Conservation (phyloP, 2,329 filamentous ascomycete species). For the Fragosphaeria purpurea region DNA sequence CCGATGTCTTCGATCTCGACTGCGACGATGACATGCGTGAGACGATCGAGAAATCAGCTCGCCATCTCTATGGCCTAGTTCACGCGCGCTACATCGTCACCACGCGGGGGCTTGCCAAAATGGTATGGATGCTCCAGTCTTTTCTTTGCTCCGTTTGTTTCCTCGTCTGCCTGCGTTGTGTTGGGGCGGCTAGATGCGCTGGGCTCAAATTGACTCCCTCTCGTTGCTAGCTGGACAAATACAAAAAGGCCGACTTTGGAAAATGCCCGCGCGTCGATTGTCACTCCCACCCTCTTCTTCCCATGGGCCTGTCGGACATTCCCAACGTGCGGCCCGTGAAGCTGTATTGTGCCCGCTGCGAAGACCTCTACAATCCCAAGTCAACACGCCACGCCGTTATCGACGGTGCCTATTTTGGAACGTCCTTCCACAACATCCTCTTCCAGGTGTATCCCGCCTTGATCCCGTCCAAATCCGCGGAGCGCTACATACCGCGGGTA, state of each 20-base stretch:
- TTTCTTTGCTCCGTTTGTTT: background rate
- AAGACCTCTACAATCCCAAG: constrained; percentile 98
- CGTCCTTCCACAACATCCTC: constrained; percentile 96
- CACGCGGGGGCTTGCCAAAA: constrained; percentile 85
- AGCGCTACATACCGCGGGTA: constrained; percentile 77
- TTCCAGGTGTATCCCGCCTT: constrained; percentile 96
- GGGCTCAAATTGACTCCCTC: no score
- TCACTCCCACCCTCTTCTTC: constrained; percentile 82
- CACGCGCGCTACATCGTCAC: constrained; percentile 96
- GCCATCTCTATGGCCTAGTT: constrained; percentile 90
- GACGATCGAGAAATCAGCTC: constrained; percentile 92
- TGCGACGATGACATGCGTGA: constrained; percentile 98
- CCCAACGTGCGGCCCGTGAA: constrained; percentile 85
- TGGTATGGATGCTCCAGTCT: constrained; percentile 50
- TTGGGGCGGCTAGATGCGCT: no score
- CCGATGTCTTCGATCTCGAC: constrained; percentile 96
- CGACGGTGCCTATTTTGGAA: constrained; percentile 96
- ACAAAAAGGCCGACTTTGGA: constrained; percentile 95
- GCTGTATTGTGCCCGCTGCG: constrained; percentile 93
- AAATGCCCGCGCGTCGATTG: constrained; percentile 97
- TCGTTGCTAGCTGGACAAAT: constrained; percentile 74
- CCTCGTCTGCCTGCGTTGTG: background rate
- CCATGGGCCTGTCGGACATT: constrained; percentile 87
- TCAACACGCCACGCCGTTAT: constrained; percentile 91
- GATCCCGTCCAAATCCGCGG: constrained; percentile 73